Evolutionary conservation across 2,329 filamentous ascomycete genomes (phyloP), one percentile per base, ranked within the genome.

Genomic region (Orbilia blumenaviensis): DNA sequence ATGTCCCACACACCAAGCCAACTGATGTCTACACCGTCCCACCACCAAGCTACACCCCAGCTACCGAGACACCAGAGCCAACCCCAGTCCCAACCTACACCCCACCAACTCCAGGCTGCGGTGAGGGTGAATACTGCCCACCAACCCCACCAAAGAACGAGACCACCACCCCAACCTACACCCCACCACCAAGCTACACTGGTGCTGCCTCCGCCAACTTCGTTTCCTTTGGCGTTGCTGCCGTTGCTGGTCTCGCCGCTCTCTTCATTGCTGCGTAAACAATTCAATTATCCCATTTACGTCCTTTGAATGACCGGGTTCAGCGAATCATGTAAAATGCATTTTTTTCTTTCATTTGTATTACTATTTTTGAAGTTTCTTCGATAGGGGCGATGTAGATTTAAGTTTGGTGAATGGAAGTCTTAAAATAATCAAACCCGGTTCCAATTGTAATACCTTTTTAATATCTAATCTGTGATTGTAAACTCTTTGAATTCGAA

Each of bases 191-290:
- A 75, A 75, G 71, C 63, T 75, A 75, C 63, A 75, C 71, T 58
- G 71, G 71, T 67, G 71, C 71, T 63, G 71, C 71, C 27, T 75
- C 71, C 21, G 44, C 63, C 54, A 75, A 75, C 71, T 60, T 66
- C 29, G 71, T 75, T 58, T 75, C 71, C 29, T 75, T 67, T 50
- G 71, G 71, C 44, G 71, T 75, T 75, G 71, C 71, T 56, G 71
- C 71, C 56, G 25, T 75, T 75, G 71, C 62, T 75, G 71, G 71
- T 67, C 56, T 75, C 18, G 63, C 46, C 36, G 71, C 71, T 68
- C 71, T 75, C 71, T 68, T 75, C 71, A 75, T 75, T 58, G 71
- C 71, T 50, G 71, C 71, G 71, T 75, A 75, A 75, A 75, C 54
- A 71, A 56, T 75, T n/a, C 27, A 63, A 75, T 32, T 62, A 46